Conservation (phyloP, 2,329 filamentous ascomycete genomes). For the Neonectria sp. region DNA sequence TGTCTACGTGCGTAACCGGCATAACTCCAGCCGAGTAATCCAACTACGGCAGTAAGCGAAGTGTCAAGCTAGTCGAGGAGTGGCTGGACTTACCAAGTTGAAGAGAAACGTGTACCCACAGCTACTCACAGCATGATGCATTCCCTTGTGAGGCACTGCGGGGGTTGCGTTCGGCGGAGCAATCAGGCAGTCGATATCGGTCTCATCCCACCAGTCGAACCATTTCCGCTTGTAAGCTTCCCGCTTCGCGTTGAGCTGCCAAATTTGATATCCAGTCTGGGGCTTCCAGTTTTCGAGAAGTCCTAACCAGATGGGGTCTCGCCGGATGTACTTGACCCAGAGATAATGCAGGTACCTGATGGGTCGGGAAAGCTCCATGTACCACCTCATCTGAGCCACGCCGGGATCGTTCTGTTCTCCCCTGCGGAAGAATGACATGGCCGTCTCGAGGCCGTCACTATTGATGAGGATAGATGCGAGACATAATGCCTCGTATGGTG, state of each 20-base stretch:
- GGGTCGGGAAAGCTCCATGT: slow-evolving; percentile 80
- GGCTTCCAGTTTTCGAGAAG: slow-evolving; percentile 81
- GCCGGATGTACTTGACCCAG: slow-evolving; percentile 87
- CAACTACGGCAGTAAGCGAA: slow-evolving; percentile 64
- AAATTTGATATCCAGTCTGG: slow-evolving; percentile 84
- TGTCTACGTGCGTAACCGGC: slow-evolving; percentile 88
- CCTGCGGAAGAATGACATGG: slow-evolving; percentile 80
- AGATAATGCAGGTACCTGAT: slow-evolving; percentile 90
- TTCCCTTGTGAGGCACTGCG: slow-evolving; percentile 87
- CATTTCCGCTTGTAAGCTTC: slow-evolving; percentile 84
- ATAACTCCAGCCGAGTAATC: slow-evolving; percentile 89
- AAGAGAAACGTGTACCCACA: slow-evolving; percentile 97
- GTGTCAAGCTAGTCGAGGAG: no score
- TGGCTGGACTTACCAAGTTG: slow-evolving; percentile 76
- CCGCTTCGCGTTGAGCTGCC: slow-evolving; percentile 82
- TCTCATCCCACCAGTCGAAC: slow-evolving; percentile 88
- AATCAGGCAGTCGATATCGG: slow-evolving; percentile 83
- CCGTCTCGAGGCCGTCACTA: slow-evolving; percentile 86
- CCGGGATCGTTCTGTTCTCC: slow-evolving; percentile 87
- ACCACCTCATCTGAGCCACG: slow-evolving; percentile 80
- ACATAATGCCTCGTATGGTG: slow-evolving; percentile 81
- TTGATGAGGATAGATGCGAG: slow-evolving; percentile 87
- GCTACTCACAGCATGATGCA: slow-evolving; percentile 87
- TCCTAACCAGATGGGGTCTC: slow-evolving; percentile 84
- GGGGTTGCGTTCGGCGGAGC: slow-evolving; percentile 92